phyloP scores from a whole-genome alignment of 495 filamentous ascomycete species.

The Hypoxylon subgilvum region DNA sequence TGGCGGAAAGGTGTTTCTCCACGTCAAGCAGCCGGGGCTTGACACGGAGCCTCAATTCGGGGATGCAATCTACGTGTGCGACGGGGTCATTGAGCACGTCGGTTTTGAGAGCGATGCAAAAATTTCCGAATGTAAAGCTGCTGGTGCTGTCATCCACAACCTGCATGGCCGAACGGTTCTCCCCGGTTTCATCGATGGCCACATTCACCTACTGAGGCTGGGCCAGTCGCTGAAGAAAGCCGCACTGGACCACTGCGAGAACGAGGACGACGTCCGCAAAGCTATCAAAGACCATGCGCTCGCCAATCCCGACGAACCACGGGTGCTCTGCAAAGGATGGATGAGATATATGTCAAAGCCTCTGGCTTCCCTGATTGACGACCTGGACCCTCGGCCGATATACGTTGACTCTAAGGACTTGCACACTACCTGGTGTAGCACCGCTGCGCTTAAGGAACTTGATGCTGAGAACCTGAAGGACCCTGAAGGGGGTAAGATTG shows the following conservation, averaged over 20 bases:
- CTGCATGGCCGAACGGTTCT: conserved; percentile 58
- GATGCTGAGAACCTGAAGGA: conserved; percentile 53
- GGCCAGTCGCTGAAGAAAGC: conserved; percentile 65
- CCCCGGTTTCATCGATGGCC: conserved; percentile 69
- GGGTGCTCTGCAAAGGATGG: conserved; percentile 65
- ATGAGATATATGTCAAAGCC: conserved; percentile 65
- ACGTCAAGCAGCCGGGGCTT: conserved; percentile 25
- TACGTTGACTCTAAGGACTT: conserved; percentile 67
- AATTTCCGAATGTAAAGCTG: conserved; percentile 16
- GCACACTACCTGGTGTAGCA: conserved; percentile 68
- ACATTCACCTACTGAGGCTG: conserved; percentile 66
- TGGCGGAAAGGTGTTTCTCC: conserved; percentile 26
- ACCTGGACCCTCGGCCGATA: conserved; percentile 63
- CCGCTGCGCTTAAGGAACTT: conserved; percentile 60
- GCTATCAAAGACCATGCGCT: conserved; percentile 58
- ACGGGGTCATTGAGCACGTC: conserved; percentile 26
- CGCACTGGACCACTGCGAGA: conserved; percentile 59
- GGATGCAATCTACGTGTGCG: conserved; percentile 20
- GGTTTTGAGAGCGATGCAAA: conserved; percentile 21
- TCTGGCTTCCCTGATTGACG: conserved; percentile 61
- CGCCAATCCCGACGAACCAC: conserved; percentile 54
- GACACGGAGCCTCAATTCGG: conserved; percentile 30
- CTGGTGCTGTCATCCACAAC: conserved; percentile 49
- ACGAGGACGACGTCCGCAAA: conserved; percentile 58
- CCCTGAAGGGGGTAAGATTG: conserved; percentile 62